These are phyloP conservation scores for Barnettozyma pratensis DNA, from an alignment of 805 yeast genomes.

Conservation along the genomic window DNA sequence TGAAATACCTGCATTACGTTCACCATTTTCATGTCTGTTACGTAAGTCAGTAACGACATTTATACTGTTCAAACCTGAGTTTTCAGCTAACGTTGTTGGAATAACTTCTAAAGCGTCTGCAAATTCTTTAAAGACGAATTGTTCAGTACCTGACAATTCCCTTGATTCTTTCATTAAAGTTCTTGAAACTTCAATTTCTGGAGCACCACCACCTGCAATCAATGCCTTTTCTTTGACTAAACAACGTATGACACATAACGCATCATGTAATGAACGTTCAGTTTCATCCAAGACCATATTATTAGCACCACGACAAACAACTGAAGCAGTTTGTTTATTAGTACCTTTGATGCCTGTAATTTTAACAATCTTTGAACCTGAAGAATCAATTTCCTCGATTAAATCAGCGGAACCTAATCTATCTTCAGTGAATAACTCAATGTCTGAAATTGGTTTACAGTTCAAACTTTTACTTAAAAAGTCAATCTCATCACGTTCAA, in stretches of 20 bases:
- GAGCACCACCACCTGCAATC: conserved; percentile 99
- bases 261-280: conserved; percentile 96
- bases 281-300: conserved; percentile 87
- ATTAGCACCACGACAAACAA: conserved; percentile 94
- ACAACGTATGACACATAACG: conserved; percentile 85
- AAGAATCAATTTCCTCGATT: conserved; percentile 61
- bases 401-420: conserved; percentile 89
- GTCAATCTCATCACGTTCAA: conserved; percentile 96
- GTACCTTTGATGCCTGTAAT: conserved; percentile 77
- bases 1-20: conserved; percentile 89
- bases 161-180: conserved; percentile 92
- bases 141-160: conserved; percentile 86
- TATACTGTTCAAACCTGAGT: conserved; percentile 93
- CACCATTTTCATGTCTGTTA: conserved; percentile 87
- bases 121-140: conserved; percentile 44
- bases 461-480: conserved; percentile 79
- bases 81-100: conserved; percentile 93
- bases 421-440: conserved; percentile 89
- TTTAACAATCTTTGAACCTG: conserved; percentile 67
- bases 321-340: conserved; percentile 80
- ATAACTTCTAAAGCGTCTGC: conserved; percentile 91
- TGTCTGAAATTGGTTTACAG: conserved; percentile 94
- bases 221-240: conserved; percentile 84
- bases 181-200: conserved; percentile 95
- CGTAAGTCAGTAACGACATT: conserved; percentile 89